These are phyloP conservation scores for Magnusiomyces tetraspermus DNA, from an alignment of 1,139 yeast genomes.

Conservation along the genomic window DNA sequence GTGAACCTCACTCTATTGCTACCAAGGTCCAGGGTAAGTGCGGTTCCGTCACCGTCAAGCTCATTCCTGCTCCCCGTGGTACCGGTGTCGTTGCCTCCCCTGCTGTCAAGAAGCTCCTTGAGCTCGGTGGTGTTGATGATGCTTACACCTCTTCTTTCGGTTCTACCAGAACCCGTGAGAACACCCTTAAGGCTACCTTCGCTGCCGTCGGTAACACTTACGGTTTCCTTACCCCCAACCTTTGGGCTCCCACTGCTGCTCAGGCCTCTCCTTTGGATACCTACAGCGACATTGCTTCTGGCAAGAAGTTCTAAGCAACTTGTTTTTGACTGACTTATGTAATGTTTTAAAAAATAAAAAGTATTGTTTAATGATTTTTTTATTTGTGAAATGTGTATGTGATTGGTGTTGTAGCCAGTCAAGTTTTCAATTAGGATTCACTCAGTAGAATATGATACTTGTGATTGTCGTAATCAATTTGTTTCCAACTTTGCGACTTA, in stretches of 20 bases:
- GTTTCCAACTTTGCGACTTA: too few relatives aligned
- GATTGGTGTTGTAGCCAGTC: too few relatives aligned
- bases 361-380: not conserved
- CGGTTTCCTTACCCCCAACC: slow-evolving; percentile 99
- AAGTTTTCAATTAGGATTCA: too few relatives aligned
- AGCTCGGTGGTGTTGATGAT: slow-evolving; percentile 99
- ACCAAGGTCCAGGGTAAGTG: slow-evolving; percentile 98
- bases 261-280: slow-evolving; percentile 90
- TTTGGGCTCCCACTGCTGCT: slow-evolving; percentile 84
- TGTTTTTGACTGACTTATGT: slow-evolving; percentile 1
- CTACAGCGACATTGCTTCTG: slow-evolving; percentile 40
- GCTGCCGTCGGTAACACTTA: slow-evolving; percentile 99
- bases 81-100: slow-evolving; percentile 99
- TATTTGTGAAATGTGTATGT: too few relatives aligned
- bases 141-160: slow-evolving; percentile 98
- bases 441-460: too few relatives aligned
- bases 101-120: slow-evolving; percentile 97
- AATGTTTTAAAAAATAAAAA: slow-evolving; percentile 1
- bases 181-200: slow-evolving; percentile 99
- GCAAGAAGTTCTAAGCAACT: slow-evolving; percentile 12
- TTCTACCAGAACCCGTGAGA: slow-evolving; percentile 99
- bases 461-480: too few relatives aligned
- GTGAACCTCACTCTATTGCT: slow-evolving; percentile 98
- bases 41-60: slow-evolving; percentile 97
- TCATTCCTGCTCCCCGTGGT: slow-evolving; percentile 99